Evolutionary conservation across 352 stramenopile genomes (phyloP).

Genomic region (Pythium monospermum): DNA sequence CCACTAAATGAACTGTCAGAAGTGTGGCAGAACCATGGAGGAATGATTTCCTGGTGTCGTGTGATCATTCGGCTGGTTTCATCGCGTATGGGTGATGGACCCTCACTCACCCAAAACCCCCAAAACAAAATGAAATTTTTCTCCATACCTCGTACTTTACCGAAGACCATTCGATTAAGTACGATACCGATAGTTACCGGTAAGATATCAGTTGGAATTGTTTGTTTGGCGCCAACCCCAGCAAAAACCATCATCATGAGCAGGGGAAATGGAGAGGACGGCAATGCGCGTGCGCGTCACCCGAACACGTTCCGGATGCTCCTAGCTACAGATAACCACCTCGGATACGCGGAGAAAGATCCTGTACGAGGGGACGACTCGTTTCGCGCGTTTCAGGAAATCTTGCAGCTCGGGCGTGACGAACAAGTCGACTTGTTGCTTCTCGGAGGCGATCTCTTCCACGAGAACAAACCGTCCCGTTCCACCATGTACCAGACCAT

Average conservation of each 20-base stretch:
- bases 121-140: too few relatives aligned
- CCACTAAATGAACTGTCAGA: too few relatives aligned
- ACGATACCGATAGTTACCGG: conserved; percentile 8
- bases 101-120: neutral
- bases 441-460: conserved; percentile 98
- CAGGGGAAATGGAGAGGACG: too few relatives aligned
- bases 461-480: conserved; percentile 98
- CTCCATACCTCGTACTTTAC: neutral
- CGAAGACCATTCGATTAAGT: too few relatives aligned
- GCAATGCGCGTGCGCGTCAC: conserved; percentile 17
- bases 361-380: conserved; percentile 93
- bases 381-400: conserved; percentile 87
- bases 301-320: conserved; percentile 83
- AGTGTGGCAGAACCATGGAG: too few relatives aligned
- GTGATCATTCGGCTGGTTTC: too few relatives aligned
- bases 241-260: neutral
- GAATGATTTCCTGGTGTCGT: too few relatives aligned
- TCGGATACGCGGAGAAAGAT: conserved; percentile 96
- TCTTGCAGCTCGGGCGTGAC: conserved; percentile 60
- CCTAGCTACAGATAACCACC: conserved; percentile 98
- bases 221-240: neutral
- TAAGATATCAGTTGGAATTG: neutral
- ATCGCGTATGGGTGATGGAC: neutral
- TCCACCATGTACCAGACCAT: conserved; percentile 96
- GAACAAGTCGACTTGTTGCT: conserved; percentile 89